Conservation (phyloP, 23 red algal genomes). For the Gracilaria caudata region DNA sequence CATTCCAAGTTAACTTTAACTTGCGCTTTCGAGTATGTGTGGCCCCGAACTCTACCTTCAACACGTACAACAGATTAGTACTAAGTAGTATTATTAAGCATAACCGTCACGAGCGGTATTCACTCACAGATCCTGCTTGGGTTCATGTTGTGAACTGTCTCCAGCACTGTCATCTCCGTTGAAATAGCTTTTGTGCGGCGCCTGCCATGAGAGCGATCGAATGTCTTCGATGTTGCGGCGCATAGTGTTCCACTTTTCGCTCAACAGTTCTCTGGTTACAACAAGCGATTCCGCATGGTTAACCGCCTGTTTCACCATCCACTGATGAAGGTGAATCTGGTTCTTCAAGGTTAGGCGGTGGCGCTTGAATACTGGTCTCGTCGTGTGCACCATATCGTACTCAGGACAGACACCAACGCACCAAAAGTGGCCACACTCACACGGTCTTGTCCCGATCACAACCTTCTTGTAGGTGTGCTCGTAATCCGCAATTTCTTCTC, state of each 20-base stretch:
- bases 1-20: no score
- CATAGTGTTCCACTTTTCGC: not conserved
- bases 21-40: no score
- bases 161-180: not conserved
- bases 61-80: no score
- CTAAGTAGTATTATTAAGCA: no score
- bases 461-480: slow-evolving; percentile 1
- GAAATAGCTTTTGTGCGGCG: not conserved
- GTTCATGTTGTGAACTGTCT: not conserved
- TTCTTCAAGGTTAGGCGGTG: slow-evolving; percentile 14
- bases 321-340: slow-evolving; percentile 17
- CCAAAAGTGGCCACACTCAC: slow-evolving; percentile 9
- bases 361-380: slow-evolving; percentile 38
- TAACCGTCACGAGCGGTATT: no score
- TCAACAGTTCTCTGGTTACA: not conserved
- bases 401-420: slow-evolving; percentile 30
- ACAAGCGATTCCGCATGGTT: not conserved
- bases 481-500: slow-evolving; percentile 17
- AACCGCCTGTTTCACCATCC: slow-evolving; percentile 28
- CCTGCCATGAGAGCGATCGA: not conserved
- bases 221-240: not conserved
- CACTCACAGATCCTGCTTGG: not conserved
- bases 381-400: not conserved
- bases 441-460: not conserved
- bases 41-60: no score